phyloP scores from a whole-genome alignment of 768 basidiomycete genomes.

The Kondoa subrosea region DNA sequence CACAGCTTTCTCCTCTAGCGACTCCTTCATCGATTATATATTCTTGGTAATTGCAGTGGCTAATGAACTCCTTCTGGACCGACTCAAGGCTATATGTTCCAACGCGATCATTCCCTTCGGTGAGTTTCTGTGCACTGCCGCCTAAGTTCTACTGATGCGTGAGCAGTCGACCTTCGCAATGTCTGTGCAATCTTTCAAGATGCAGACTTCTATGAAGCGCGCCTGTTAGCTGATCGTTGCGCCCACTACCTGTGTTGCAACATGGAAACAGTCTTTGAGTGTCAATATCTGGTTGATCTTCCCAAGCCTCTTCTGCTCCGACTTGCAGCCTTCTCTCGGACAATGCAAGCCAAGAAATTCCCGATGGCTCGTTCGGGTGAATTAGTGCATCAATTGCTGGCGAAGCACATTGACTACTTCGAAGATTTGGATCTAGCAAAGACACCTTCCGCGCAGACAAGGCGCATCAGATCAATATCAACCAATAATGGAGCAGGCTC shows the following conservation, averaged over 20 bases:
- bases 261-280: conserved; percentile 72
- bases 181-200: conserved; percentile 64
- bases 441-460: conserved; percentile 16
- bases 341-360: conserved; percentile 48
- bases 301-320: conserved; percentile 48
- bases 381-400: conserved; percentile 43
- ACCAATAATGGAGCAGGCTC: background rate
- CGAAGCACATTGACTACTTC: conserved; percentile 55
- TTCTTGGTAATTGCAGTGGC: conserved; percentile 73
- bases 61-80: conserved; percentile 79
- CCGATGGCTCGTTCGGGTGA: conserved; percentile 47
- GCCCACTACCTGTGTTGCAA: conserved; percentile 63
- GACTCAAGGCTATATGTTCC: conserved; percentile 68
- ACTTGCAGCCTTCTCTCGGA: conserved; percentile 44
- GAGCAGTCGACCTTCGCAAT: conserved; percentile 52
- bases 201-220: conserved; percentile 59
- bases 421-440: conserved; percentile 34
- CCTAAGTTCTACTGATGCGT: conserved; percentile 8
- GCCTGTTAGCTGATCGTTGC: conserved; percentile 50
- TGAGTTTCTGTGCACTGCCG: conserved; percentile 1
- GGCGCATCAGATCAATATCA: background rate
- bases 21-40: conserved; percentile 67
- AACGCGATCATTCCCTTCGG: conserved; percentile 39
- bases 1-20: conserved; percentile 49
- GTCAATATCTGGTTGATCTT: conserved; percentile 60